A percentile compares a stretch with the other conserved stretches of the same genome.
Conservation (phyloP, 129 eudicot species). For the Artemisia tridentata region DNA sequence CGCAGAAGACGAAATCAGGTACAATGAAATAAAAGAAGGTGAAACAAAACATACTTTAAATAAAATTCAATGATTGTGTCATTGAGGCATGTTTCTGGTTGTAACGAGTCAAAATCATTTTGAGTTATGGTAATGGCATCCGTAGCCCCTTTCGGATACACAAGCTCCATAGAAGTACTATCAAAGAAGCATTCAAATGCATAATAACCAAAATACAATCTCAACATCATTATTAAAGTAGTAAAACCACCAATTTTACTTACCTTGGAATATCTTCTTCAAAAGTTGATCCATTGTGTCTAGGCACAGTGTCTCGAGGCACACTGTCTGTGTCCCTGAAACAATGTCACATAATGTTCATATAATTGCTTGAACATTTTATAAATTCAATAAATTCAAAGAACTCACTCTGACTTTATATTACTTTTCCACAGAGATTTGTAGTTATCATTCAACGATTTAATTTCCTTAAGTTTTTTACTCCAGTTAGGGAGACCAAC, state of each 20-base stretch:
- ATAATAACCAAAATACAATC: not conserved
- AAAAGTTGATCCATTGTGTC: conserved; percentile 16
- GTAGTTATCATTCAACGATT: conserved; percentile 54
- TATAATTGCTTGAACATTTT: not conserved
- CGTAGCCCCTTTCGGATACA: conserved; percentile 87
- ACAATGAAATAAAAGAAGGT: not conserved
- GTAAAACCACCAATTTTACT: conserved; percentile 26
- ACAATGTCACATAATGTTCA: not conserved
- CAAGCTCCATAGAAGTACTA: conserved; percentile 64
- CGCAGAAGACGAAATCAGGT: too few relatives aligned
- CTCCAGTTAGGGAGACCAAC: conserved; percentile 52
- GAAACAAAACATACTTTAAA: conserved; percentile 58
- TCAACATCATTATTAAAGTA: not conserved
- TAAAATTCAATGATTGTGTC: conserved; percentile 95
- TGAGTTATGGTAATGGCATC: conserved; percentile 90
- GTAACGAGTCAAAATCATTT: conserved; percentile 78
- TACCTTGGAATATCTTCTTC: conserved; percentile 58
- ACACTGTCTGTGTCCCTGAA: conserved; percentile 22
- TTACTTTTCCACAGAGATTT: conserved; percentile 57
- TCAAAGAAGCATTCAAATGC: conserved; percentile 47
- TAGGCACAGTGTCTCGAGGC: conserved; percentile 1
- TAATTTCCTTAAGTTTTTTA: conserved; percentile 45
- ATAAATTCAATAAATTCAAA: conserved; percentile 4
- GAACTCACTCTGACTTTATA: conserved; percentile 55
- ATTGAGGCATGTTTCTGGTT: conserved; percentile 78